phyloP scores from a whole-genome alignment of 2,329 filamentous ascomycete genomes.

The Ophiocordyceps camponoti-saundersi region DNA sequence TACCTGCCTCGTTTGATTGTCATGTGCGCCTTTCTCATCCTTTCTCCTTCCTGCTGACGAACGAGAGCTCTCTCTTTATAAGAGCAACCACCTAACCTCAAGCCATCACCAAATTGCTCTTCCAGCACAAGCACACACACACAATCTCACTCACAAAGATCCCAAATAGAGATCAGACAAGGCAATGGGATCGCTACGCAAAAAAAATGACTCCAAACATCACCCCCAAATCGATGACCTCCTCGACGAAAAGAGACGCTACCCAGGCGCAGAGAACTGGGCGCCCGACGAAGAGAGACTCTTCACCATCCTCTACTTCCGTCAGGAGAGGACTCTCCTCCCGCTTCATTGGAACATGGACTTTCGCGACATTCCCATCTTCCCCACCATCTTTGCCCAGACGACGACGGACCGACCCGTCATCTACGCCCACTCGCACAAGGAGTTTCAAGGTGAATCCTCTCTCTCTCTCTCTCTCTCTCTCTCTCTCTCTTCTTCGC shows the following conservation, averaged over 20 bases:
- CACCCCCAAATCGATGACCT: background rate
- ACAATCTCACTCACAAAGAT: too few relatives aligned
- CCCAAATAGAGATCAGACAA: too few relatives aligned
- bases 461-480: constrained; percentile 3
- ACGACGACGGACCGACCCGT: constrained; percentile 15
- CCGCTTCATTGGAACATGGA: constrained; percentile 23
- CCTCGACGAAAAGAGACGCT: constrained; percentile 18
- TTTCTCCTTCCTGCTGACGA: too few relatives aligned
- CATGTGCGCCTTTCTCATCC: too few relatives aligned
- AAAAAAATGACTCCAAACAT: too few relatives aligned
- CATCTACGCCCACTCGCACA: constrained; percentile 18
- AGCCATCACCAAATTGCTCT: too few relatives aligned
- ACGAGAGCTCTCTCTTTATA: too few relatives aligned
- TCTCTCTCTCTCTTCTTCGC: too few relatives aligned
- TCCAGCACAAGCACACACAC: too few relatives aligned
- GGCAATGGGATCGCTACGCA: too few relatives aligned
- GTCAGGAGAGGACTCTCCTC: constrained; percentile 22
- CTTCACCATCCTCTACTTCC: constrained; percentile 23
- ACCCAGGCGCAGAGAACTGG: constrained; percentile 29
- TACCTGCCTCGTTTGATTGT: too few relatives aligned
- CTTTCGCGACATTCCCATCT: constrained; percentile 21
- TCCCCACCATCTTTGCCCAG: constrained; percentile 16
- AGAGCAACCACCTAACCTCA: too few relatives aligned
- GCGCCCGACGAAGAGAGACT: constrained; percentile 29
- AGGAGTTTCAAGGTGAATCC: constrained; percentile 18